Base-by-base conservation (phyloP, 2,329 filamentous ascomycete species). In the Chalaropsis thielavioides region DNA sequence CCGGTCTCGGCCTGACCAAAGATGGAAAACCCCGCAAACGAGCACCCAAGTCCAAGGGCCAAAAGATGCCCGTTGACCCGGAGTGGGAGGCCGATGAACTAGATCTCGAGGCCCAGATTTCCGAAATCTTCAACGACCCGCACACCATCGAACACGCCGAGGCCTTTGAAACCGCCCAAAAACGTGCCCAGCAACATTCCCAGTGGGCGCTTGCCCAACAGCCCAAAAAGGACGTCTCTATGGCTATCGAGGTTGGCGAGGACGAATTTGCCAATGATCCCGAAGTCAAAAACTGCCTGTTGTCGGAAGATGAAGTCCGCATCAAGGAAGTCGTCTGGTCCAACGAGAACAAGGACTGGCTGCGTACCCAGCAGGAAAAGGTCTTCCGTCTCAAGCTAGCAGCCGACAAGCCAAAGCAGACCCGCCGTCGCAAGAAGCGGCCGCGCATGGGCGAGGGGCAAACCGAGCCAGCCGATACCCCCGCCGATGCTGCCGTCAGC, bases 301-400 rank as follows among this genome's bases (percentile, higher is more conserved):
- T 97, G 4, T 82, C 81, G 0, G 82, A 86, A 0, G 82, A 84
- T 2, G 92, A 97, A 75, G 83, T 86, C 1, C 82, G 82, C 41
- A 83, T 91, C 72, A 97, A 96, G 74, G 92, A 96, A 74, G 84
- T 85, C 67, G 89, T 97, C 63, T 99, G 94, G 94, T 85, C 95
- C 54, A 92, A 92, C 67, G 86, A 92, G 72, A 97, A 99, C 74
- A 91, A 94, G 73, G 90, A 95, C 69, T 99, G 92, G 83, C 80
- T 99, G 46, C 88, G 92, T 8, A 83, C 85, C 61, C 88, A 95
- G 72, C 91, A 96, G 72, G 85, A 89, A 67, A 95, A 94, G 74
- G 80, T 88, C 6, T 87, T 95, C 65, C 83, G 88, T 46, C 83
- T 85, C 67, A 89, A 91, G 74, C 77, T 83, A 68, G 82, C 82